Percentiles rank a stretch among this genome's conserved stretches.
phyloP scores from a whole-genome alignment of 176 grass and related monocot genomes.

The Carex pumila region DNA sequence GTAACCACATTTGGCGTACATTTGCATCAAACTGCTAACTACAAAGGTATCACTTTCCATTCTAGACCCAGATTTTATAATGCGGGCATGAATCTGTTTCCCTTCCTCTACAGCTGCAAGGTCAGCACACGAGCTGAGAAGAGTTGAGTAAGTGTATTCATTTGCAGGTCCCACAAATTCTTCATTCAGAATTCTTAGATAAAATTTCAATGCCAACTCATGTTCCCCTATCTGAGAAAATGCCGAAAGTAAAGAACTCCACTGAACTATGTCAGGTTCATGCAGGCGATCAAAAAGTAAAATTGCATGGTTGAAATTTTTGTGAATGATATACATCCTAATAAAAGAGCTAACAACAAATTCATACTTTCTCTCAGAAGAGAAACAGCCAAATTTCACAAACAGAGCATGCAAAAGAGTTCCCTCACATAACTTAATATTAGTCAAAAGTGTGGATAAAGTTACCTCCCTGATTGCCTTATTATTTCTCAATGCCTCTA shows the following conservation, averaged over 20 bases:
- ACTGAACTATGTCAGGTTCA: conserved; percentile 18
- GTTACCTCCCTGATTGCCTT: conserved; percentile 23
- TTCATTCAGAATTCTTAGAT: conserved; percentile 24
- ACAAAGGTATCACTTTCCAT: conserved; percentile 21
- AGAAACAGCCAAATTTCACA: conserved; percentile 24
- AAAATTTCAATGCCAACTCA: conserved; percentile 20
- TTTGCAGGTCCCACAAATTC: conserved; percentile 19
- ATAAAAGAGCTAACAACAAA: conserved; percentile 20
- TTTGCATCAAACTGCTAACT: conserved; percentile 25
- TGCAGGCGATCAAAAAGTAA: conserved; percentile 15
- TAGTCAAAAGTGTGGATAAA: conserved; percentile 7
- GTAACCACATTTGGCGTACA: conserved; percentile 29
- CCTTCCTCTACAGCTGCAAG: conserved; percentile 30
- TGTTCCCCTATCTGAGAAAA: conserved; percentile 20
- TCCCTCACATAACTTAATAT: conserved; percentile 13
- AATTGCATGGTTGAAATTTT: conserved; percentile 21
- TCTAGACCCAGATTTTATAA: conserved; percentile 20
- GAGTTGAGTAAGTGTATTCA: conserved; percentile 26
- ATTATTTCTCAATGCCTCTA: conserved; percentile 20
- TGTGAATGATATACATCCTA: conserved; percentile 29
- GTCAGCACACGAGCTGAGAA: conserved; percentile 31
- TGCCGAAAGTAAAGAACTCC: conserved; percentile 33
- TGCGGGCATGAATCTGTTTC: conserved; percentile 36
- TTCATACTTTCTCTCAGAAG: not conserved
- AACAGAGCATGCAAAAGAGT: conserved; percentile 26